Evolutionary conservation across 2,329 filamentous ascomycete genomes (phyloP), one percentile per base, ranked within the genome.

Genomic region (Trichoderma lentiforme): DNA sequence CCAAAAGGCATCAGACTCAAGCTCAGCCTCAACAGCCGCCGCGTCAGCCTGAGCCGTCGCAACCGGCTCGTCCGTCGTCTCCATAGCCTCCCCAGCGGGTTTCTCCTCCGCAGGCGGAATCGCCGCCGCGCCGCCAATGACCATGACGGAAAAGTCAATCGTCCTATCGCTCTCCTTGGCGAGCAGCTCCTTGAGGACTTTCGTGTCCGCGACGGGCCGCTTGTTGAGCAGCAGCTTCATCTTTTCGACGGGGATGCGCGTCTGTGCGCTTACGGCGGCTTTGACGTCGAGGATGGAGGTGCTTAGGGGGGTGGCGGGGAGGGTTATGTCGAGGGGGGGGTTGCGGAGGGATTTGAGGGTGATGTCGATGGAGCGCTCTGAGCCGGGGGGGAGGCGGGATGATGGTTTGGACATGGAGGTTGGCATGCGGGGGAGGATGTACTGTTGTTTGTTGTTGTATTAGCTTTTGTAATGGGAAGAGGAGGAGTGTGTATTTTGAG

Each of bases 211-310:
- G 0, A 94, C 88, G 0, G 95, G 95, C 82, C 97, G 97, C 85
- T 96, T 97, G 81, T 93, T 93, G 79, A 92, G 88, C 73, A 99
- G 83, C 11, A 99, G 83, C 83, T 95, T 94, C 79, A 98, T 89
- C 85, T 97, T 97, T 51, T 91, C 89, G n/a, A 89, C 82, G 3
- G 90, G 86, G 71, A 93, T 87, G 30, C 86, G 84, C 6, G 91
- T 88, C 75, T 92, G 85, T 18, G 84, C 80, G 2, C 90, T 87
- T 57, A 97, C 90, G 3, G 87, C 84, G 67, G 87, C 84, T 81
- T 97, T 97, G 76, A 98, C 83, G 73, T 95, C 92, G 74, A 93
- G 90, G 58, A 97, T 86, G 2, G 92, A 94, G 1, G 93, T 94
- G 70, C 89, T 90, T 47, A 89, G 84, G 1, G 91, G 83, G 71